Conservation (phyloP, 441 rosid genomes). For the Gossypium schwendimanii region DNA sequence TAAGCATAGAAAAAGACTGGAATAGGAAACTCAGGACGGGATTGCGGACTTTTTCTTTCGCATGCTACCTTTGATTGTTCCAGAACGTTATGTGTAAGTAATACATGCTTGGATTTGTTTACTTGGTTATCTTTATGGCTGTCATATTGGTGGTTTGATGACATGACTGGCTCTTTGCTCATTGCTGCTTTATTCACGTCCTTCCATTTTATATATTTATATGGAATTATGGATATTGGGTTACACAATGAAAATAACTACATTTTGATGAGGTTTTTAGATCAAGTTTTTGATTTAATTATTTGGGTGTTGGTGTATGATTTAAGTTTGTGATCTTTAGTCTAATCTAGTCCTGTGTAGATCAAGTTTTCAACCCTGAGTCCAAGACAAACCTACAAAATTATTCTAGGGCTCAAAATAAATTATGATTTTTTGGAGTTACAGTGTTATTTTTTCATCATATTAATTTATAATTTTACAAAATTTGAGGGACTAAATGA, state of each 20-base stretch:
- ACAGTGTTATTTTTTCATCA: no score
- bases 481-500: no score
- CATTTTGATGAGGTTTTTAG: neutral
- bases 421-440: no score
- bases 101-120: slow-evolving; percentile 15
- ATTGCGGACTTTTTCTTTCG: neutral
- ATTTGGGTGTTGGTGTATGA: neutral
- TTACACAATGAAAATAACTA: neutral
- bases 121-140: neutral
- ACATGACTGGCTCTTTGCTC: neutral
- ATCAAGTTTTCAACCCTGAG: no score
- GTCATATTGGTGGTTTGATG: neutral
- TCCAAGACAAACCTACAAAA: no score
- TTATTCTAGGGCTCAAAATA: no score
- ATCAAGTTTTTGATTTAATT: no score
- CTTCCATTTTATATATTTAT: neutral
- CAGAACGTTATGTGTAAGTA: slow-evolving; percentile 22
- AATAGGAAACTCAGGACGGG: neutral
- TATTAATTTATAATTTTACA: no score
- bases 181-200: neutral
- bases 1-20: slow-evolving; percentile 17
- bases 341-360: no score
- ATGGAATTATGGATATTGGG: neutral
- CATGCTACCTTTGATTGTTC: neutral
- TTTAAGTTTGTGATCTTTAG: no score